phyloP scores from a whole-genome alignment of 169 alveolate species.

The Babesia ovata region DNA sequence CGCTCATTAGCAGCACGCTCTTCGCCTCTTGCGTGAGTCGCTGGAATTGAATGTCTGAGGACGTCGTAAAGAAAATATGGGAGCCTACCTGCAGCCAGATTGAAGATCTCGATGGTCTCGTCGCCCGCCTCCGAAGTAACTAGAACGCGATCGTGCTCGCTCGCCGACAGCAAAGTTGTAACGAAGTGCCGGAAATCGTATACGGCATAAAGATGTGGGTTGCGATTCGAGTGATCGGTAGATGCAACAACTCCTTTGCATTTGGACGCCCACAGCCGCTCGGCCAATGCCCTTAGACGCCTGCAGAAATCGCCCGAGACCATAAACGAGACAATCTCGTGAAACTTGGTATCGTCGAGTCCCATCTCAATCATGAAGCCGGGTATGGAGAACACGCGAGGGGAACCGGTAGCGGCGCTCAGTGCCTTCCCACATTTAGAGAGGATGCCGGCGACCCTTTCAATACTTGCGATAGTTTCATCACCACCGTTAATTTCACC shows the following conservation, averaged over 20 bases:
- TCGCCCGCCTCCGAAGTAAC: constrained; percentile 19
- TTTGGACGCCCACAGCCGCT: constrained; percentile 10
- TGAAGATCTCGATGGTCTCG: constrained; percentile 32
- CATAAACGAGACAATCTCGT: constrained; percentile 30
- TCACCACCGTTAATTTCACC: background rate
- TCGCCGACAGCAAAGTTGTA: constrained; percentile 28
- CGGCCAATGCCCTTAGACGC: constrained; percentile 28
- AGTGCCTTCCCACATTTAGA: background rate
- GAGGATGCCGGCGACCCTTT: background rate
- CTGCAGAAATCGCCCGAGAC: constrained; percentile 48
- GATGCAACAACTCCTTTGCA: background rate
- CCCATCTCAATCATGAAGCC: constrained; percentile 31
- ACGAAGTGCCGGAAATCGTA: constrained; percentile 44
- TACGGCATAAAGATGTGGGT: constrained; percentile 14
- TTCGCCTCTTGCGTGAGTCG: constrained; percentile 32
- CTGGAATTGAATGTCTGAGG: background rate
- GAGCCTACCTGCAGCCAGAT: constrained; percentile 37
- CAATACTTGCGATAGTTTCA: constrained; percentile 4
- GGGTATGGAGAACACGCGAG: constrained; percentile 29
- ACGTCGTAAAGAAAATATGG: background rate
- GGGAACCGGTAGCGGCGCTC: background rate
- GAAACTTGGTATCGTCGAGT: constrained; percentile 38
- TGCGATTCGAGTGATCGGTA: background rate
- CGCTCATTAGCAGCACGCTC: constrained; percentile 64
- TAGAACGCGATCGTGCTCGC: constrained; percentile 35